A percentile compares a stretch with the other conserved stretches of the same genome.
Evolutionary conservation across 257 asterid genomes (phyloP).

Genomic region (Solanum tarijense): DNA sequence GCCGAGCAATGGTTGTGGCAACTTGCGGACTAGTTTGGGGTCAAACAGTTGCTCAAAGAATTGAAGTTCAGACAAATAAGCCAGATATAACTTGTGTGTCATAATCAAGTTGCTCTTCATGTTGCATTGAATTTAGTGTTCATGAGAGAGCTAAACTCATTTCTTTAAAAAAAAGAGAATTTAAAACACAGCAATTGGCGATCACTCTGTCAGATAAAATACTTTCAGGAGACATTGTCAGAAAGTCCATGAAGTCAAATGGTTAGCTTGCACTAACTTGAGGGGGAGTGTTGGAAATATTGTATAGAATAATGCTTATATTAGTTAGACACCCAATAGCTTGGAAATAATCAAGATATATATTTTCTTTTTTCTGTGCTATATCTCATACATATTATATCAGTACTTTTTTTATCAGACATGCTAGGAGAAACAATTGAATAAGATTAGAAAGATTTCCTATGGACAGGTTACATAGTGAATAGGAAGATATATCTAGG

Average conservation of each 20-base stretch:
- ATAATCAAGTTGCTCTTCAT: background rate
- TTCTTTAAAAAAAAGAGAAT: background rate
- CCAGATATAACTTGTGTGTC: background rate
- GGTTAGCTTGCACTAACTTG: background rate
- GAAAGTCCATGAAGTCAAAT: background rate
- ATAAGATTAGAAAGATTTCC: background rate
- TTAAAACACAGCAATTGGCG: background rate
- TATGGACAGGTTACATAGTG: background rate
- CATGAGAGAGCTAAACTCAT: background rate
- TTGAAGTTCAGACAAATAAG: background rate
- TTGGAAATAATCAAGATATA: background rate
- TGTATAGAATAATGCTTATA: background rate
- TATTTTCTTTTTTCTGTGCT: background rate
- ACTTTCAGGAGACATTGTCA: background rate
- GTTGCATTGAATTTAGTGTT: background rate
- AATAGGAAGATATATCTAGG: background rate
- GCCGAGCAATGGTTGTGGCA: background rate
- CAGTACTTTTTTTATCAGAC: background rate
- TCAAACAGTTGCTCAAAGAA: background rate
- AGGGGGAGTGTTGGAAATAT: background rate
- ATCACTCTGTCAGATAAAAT: background rate
- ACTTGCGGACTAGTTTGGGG: background rate
- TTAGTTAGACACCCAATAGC: background rate
- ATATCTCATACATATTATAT: background rate
- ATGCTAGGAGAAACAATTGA: background rate